These are phyloP conservation scores for Lipomyces sp. DNA, from an alignment of 805 yeast genomes.

Conservation along the genomic window DNA sequence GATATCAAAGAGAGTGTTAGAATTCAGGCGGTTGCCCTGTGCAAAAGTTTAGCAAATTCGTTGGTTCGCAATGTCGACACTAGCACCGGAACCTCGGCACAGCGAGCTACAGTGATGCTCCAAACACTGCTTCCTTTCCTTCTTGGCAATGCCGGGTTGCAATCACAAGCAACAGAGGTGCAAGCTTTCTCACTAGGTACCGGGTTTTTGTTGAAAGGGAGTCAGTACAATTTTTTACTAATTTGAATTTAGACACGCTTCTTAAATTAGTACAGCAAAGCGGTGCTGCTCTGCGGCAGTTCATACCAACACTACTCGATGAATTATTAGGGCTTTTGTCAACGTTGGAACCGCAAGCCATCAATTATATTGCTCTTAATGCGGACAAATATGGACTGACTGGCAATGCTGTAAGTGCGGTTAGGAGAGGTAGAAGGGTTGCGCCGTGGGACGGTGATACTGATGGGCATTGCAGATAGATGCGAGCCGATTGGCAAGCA, in stretches of 20 bases:
- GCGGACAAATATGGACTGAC: constrained; percentile 85
- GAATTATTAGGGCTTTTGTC: constrained; percentile 77
- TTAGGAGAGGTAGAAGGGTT: not conserved
- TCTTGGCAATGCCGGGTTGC: constrained; percentile 75
- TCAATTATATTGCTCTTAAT: constrained; percentile 82
- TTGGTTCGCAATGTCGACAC: constrained; percentile 57
- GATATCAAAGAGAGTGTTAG: constrained; percentile 94
- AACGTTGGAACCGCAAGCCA: constrained; percentile 86
- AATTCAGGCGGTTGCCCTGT: constrained; percentile 71
- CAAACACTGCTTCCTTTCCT: constrained; percentile 74
- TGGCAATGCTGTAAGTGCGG: constrained; percentile 53
- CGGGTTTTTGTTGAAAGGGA: not conserved
- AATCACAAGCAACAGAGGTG: constrained; percentile 86
- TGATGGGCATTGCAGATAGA: constrained; percentile 54
- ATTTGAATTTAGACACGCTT: constrained; percentile 52
- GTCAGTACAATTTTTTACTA: constrained; percentile 30
- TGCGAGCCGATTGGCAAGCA: constrained; percentile 69
- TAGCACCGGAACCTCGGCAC: constrained; percentile 52
- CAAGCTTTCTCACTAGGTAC: constrained; percentile 64
- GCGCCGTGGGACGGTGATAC: not conserved
- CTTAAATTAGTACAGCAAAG: constrained; percentile 69
- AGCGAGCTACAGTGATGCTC: constrained; percentile 55
- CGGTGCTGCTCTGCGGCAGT: constrained; percentile 62
- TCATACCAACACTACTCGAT: constrained; percentile 68
- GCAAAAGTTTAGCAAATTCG: constrained; percentile 66